Evolutionary conservation across 805 yeast genomes (phyloP), one percentile per base, ranked within the genome.

Genomic region (Sugiyamaella qingdaonensis): DNA sequence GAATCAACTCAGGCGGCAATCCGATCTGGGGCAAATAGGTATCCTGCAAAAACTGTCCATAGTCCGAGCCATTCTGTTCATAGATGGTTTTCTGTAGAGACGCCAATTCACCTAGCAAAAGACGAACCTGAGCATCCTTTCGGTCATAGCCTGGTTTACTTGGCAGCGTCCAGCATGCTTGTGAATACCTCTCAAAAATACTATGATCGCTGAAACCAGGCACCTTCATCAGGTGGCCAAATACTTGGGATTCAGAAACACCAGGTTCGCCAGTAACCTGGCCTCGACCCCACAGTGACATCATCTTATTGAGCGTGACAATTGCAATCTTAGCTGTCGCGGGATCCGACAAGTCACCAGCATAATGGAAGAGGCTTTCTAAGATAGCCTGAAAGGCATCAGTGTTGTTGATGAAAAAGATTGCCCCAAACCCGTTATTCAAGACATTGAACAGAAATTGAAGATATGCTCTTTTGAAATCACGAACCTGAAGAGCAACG

Each of bases 41-140:
- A 34, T 74, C 75, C 14, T 68, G 78, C 60, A 90, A 70, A 64
- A 81, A 86, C 52, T 69, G 72, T 19, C 79, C 69, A 60, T 85
- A 72, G 21, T 69, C 73, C 31, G 68, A 72, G 10, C 79, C 73
- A 57, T 77, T 78, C 29, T 72, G 75, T 4, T 72, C 73, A 58
- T 74, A 84, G 56, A 87, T 73, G 1, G 85, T 76, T 59, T 81
- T 85, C 65, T 91, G 78, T 19, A 89, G 71, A 43, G 80, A 73
- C 0, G 94, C 81, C 11, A 88, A 73, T 63, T 92, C 99, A 58
- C 82, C 80, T 1, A 89, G 84, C 36, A 87, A 76, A 54, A 84
- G 76, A 62, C 92, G 78, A 59, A 79, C 80, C 65, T 88, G 91
- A 3, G 95, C 95, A 67, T 90, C 96, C 58, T 81, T 80, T 47